phyloP scores from a whole-genome alignment of 2,329 filamentous ascomycete genomes.

The Ophiostoma sp. region DNA sequence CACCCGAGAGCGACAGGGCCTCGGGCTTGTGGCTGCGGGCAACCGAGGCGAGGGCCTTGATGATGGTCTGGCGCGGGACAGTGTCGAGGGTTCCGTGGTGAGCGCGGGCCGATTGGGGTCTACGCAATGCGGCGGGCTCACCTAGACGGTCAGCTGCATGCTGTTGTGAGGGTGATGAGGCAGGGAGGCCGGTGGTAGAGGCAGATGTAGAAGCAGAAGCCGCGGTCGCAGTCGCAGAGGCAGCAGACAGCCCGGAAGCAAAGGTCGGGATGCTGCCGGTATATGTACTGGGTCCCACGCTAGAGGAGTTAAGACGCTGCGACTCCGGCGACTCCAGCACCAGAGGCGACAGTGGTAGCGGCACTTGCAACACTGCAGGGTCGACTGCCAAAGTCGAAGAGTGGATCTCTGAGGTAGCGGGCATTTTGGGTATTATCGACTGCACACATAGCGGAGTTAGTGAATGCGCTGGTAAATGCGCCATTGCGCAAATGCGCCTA shows the following conservation, averaged over 20 bases:
- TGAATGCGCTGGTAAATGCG: neutral
- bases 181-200: neutral
- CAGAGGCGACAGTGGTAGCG: constrained; percentile 23
- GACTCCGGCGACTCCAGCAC: constrained; percentile 4
- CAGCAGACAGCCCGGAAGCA: neutral
- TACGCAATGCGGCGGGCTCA: constrained; percentile 19
- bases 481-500: neutral
- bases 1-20: constrained; percentile 56
- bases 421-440: constrained; percentile 30
- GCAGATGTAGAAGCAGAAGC: neutral
- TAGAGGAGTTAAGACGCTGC: constrained; percentile 5
- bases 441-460: neutral
- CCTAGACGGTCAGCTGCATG: constrained; percentile 21
- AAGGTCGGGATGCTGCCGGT: neutral
- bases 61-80: constrained; percentile 72
- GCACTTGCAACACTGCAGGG: constrained; percentile 38
- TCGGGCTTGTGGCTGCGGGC: constrained; percentile 57
- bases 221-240: neutral
- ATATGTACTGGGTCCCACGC: constrained; percentile 5
- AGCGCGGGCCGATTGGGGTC: constrained; percentile 25
- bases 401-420: constrained; percentile 34
- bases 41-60: constrained; percentile 72
- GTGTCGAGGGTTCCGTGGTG: constrained; percentile 53
- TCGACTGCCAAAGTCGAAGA: constrained; percentile 39
- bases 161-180: constrained; percentile 31